Percentiles rank a stretch among this genome's conserved stretches.
These are phyloP conservation scores for Candida oleophila DNA, from an alignment of 805 yeast genomes.

Conservation along the genomic window DNA sequence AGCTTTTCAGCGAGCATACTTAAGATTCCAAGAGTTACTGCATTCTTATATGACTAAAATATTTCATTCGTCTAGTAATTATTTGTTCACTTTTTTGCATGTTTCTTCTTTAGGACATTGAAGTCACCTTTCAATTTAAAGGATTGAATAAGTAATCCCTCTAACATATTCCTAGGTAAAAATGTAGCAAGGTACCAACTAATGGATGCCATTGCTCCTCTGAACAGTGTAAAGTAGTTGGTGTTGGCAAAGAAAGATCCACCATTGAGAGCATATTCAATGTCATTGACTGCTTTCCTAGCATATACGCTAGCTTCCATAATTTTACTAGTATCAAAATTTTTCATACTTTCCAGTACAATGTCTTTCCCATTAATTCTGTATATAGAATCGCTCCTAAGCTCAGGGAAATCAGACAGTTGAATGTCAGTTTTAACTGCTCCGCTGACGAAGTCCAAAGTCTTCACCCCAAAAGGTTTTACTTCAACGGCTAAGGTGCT, in stretches of 20 bases:
- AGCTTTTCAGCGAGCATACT: no score
- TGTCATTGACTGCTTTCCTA: conserved; percentile 20
- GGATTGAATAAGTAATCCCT: no score
- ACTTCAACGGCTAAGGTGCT: conserved; percentile 14
- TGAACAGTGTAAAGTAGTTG: neutral
- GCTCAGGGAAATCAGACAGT: neutral
- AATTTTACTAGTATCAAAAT: neutral
- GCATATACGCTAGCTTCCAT: conserved; percentile 22
- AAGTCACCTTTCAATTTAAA: no score
- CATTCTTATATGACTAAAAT: no score
- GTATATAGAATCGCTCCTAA: neutral
- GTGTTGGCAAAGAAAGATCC: conserved; percentile 7
- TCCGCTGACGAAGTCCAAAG: conserved; percentile 16
- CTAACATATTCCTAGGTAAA: conserved; percentile 2
- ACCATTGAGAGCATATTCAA: conserved; percentile 16
- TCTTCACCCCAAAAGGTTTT: conserved; percentile 18
- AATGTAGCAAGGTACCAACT: neutral
- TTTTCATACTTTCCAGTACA: neutral
- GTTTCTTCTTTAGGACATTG: no score
- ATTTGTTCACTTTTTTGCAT: no score
- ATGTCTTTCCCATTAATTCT: neutral
- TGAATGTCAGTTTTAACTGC: conserved; percentile 17
- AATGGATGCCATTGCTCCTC: neutral
- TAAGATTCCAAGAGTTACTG: no score
- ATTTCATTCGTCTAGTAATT: no score